Conservation (phyloP, 2,329 filamentous ascomycete genomes). For the Tricladium varicosporioides region DNA sequence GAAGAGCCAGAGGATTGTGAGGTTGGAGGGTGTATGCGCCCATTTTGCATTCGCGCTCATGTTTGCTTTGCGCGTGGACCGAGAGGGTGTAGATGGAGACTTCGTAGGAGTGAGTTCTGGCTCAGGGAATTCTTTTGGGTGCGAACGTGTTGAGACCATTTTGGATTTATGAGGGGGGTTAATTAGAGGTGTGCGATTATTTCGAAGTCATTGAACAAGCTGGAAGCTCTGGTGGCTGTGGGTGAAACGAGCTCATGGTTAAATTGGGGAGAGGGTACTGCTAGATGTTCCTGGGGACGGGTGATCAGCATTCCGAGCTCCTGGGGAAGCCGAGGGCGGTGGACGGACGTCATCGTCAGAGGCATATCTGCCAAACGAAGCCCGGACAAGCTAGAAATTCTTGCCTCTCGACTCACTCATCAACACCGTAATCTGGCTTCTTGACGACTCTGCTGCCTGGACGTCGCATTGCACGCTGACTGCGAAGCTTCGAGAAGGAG, state of each 20-base stretch:
- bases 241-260: neutral
- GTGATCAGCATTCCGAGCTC: neutral
- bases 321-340: neutral
- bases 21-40: conserved; percentile 58
- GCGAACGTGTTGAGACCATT: conserved; percentile 57
- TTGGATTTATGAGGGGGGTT: conserved; percentile 7
- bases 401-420: conserved; percentile 8
- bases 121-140: conserved; percentile 49
- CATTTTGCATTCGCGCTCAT: conserved; percentile 37
- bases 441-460: conserved; percentile 16
- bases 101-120: conserved; percentile 26
- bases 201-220: neutral
- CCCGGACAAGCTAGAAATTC: neutral
- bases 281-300: too few relatives aligned
- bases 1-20: conserved; percentile 59
- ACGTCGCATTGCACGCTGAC: conserved; percentile 10
- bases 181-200: neutral
- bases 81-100: conserved; percentile 14
- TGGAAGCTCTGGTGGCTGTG: neutral
- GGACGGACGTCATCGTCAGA: conserved; percentile 1
- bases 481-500: conserved; percentile 9
- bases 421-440: conserved; percentile 19
- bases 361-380: neutral
- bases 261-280: neutral
- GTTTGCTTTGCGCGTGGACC: conserved; percentile 23